These are phyloP conservation scores for Kazachstania sp. DNA, from an alignment of 1,139 yeast genomes.

Conservation along the genomic window DNA sequence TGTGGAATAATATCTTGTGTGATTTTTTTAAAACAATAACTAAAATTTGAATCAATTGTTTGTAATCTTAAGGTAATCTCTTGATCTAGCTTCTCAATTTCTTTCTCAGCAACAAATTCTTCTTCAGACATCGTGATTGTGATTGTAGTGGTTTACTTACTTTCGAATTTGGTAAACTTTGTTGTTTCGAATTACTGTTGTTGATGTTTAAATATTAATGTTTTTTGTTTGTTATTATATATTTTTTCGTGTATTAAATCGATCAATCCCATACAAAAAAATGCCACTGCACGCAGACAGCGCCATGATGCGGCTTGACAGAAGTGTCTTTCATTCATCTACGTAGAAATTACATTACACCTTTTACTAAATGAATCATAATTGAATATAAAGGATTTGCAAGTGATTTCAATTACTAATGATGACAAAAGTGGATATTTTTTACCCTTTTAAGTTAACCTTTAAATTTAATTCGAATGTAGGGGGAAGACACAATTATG, in stretches of 20 bases:
- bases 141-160: background rate
- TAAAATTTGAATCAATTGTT: constrained; percentile 55
- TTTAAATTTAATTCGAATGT: too few species aligned
- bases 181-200: too few species aligned
- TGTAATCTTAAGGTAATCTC: constrained; percentile 72
- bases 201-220: background rate
- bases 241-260: background rate
- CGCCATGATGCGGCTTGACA: too few species aligned
- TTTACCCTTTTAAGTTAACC: too few species aligned
- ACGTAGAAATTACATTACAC: too few species aligned
- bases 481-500: too few species aligned
- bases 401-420: background rate
- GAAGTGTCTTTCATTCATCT: too few species aligned
- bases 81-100: constrained; percentile 62
- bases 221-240: background rate
- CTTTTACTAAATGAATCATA: too few species aligned
- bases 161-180: too few species aligned
- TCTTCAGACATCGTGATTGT: background rate
- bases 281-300: too few species aligned
- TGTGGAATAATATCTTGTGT: constrained; percentile 29
- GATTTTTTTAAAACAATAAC: constrained; percentile 25
- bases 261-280: too few species aligned
- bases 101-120: background rate
- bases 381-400: background rate
- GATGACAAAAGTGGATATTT: too few species aligned